Percentiles rank a stretch among this genome's conserved stretches.
Evolutionary conservation across 1,284 basidiomycete species (phyloP).

Genomic region (Cutaneotrichosporon cutaneum): DNA sequence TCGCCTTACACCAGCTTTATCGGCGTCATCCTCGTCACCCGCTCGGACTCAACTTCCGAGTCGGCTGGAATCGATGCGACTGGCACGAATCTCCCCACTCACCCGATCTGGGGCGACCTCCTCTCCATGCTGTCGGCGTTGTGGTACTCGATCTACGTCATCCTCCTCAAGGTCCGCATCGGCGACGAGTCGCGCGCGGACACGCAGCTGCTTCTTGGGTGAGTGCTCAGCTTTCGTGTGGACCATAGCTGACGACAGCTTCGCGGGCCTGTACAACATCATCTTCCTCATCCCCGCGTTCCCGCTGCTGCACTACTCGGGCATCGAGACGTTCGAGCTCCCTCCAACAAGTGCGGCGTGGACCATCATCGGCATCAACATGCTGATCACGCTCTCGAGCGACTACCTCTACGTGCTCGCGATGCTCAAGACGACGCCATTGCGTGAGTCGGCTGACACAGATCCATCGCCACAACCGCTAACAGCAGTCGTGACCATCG

Average conservation of each 20-base stretch:
- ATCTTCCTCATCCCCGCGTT: slow-evolving; percentile 77
- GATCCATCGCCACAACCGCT: not conserved
- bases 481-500: slow-evolving; percentile 68
- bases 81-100: slow-evolving; percentile 26
- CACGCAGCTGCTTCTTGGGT: slow-evolving; percentile 89
- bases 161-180: slow-evolving; percentile 84
- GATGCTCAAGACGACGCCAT: slow-evolving; percentile 95
- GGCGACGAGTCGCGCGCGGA: slow-evolving; percentile 79
- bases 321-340: slow-evolving; percentile 71
- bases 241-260: slow-evolving; percentile 52
- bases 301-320: slow-evolving; percentile 72
- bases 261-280: slow-evolving; percentile 88
- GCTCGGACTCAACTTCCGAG: slow-evolving; percentile 64
- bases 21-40: slow-evolving; percentile 81
- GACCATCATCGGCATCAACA: slow-evolving; percentile 73
- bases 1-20: slow-evolving; percentile 61
- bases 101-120: slow-evolving; percentile 66
- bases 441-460: slow-evolving; percentile 47
- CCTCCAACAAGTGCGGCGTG: slow-evolving; percentile 65
- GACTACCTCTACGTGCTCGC: slow-evolving; percentile 84
- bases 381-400: slow-evolving; percentile 78
- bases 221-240: slow-evolving; percentile 24
- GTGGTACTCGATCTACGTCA: slow-evolving; percentile 89
- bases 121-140: slow-evolving; percentile 78
- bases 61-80: slow-evolving; percentile 19